These are phyloP conservation scores for Magnolia kwangsiensis DNA, from an alignment of 164 flowering plant genomes.

Conservation along the genomic window DNA sequence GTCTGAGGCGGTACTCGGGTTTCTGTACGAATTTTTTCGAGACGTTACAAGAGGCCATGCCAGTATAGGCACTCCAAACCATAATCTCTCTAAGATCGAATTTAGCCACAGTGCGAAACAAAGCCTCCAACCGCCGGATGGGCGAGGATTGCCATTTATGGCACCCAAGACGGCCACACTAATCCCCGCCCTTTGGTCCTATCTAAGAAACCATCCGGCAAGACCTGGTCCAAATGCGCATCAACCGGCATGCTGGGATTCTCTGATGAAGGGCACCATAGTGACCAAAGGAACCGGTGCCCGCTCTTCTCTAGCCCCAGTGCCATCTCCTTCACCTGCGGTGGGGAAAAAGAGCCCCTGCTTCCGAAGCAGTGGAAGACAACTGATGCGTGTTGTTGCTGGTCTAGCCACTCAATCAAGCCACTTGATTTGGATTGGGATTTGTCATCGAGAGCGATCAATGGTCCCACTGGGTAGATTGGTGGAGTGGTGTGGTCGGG, in stretches of 20 bases:
- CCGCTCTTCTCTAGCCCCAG: slow-evolving; percentile 8
- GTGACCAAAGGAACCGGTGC: slow-evolving; percentile 3
- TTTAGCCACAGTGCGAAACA: slow-evolving; percentile 20
- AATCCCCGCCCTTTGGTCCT: slow-evolving; percentile 12
- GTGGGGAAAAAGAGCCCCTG: slow-evolving; percentile 3
- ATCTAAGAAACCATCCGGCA: slow-evolving; percentile 15
- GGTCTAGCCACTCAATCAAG: slow-evolving; percentile 8
- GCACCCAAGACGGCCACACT: slow-evolving; percentile 17
- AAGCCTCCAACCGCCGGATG: slow-evolving; percentile 13
- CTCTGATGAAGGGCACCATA: not conserved
- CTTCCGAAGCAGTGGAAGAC: slow-evolving; percentile 17
- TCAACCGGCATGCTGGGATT: not conserved
- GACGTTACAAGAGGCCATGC: too few relatives aligned
- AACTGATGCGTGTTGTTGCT: slow-evolving; percentile 7
- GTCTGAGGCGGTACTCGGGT: too few relatives aligned
- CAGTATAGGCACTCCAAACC: slow-evolving; percentile 28
- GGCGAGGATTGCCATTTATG: slow-evolving; percentile 8
- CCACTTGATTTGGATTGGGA: too few relatives aligned
- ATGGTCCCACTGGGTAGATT: too few relatives aligned
- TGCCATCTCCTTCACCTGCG: slow-evolving; percentile 23
- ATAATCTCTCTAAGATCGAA: slow-evolving; percentile 15
- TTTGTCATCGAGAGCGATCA: too few relatives aligned
- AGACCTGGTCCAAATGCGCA: slow-evolving; percentile 3
- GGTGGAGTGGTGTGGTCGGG: too few relatives aligned
- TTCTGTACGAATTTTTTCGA: too few relatives aligned